These are phyloP conservation scores for Catharanthus roseus DNA, from an alignment of 257 asterid genomes.

Conservation along the genomic window DNA sequence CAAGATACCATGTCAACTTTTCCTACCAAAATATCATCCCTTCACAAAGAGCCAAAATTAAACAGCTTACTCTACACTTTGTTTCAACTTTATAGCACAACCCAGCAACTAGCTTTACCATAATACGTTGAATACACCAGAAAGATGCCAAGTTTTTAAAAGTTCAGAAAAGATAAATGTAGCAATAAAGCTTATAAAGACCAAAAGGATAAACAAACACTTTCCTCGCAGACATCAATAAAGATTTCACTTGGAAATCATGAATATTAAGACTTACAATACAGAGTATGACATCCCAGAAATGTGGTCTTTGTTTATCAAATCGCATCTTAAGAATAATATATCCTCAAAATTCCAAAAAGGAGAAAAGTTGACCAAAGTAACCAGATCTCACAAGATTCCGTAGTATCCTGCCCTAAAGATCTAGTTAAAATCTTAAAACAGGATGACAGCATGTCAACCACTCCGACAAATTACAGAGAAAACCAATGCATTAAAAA, in stretches of 20 bases:
- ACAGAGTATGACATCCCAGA: not conserved
- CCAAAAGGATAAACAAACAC: not conserved
- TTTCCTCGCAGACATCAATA: not conserved
- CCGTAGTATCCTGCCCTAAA: not conserved
- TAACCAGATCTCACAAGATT: conserved; percentile 12
- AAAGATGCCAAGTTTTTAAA: not conserved
- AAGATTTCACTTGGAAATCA: not conserved
- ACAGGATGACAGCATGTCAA: not conserved
- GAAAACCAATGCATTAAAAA: not conserved
- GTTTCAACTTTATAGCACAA: not conserved
- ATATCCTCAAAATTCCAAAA: not conserved
- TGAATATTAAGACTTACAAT: not conserved
- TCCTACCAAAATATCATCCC: not conserved
- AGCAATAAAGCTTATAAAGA: not conserved
- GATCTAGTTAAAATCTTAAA: not conserved
- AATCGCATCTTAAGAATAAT: not conserved
- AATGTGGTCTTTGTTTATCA: not conserved
- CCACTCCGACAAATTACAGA: not conserved
- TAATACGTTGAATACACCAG: not conserved
- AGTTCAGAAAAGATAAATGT: not conserved
- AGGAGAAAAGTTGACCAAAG: too few species aligned
- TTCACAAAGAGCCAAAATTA: not conserved
- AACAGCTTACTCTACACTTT: not conserved
- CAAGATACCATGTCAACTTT: not conserved
- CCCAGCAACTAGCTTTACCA: not conserved